phyloP scores from a whole-genome alignment of 2,329 filamentous ascomycete genomes.

The Fusarium austroafricanum region DNA sequence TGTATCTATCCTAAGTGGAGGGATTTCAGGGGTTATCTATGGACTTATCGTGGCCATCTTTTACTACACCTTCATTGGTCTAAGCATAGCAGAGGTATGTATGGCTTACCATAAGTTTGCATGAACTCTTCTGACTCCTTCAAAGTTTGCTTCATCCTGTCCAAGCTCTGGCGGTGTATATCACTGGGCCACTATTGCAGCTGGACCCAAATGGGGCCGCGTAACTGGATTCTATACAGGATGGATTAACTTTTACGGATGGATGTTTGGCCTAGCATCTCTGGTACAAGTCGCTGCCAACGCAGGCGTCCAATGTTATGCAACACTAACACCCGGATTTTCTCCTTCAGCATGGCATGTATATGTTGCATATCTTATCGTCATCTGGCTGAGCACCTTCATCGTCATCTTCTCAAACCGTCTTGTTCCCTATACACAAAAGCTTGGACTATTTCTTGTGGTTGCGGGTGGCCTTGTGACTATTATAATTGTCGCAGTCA shows the following conservation, averaged over 20 bases:
- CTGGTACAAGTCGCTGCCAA: constrained; percentile 44
- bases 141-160: constrained; percentile 40
- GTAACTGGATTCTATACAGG: constrained; percentile 42
- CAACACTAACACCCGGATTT: constrained; percentile 31
- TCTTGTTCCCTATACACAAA: constrained; percentile 41
- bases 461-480: constrained; percentile 40
- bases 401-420: constrained; percentile 42
- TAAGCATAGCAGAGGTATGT: constrained; percentile 42
- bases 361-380: constrained; percentile 38
- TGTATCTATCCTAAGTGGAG: constrained; percentile 39
- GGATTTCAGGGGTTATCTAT: constrained; percentile 42
- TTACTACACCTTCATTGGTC: constrained; percentile 42
- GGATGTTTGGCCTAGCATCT: constrained; percentile 46
- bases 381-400: constrained; percentile 38
- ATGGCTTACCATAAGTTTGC: accelerated
- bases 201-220: constrained; percentile 41
- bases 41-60: constrained; percentile 39
- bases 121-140: background rate
- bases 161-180: constrained; percentile 43
- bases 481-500: constrained; percentile 38
- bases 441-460: constrained; percentile 40
- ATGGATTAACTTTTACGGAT: constrained; percentile 47
- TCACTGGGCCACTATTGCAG: constrained; percentile 44
- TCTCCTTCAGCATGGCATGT: constrained; percentile 40
- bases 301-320: constrained; percentile 40